Evolutionary conservation across 2,329 filamentous ascomycete species (phyloP).

Genomic region (Cylindrodendrum hubeiense): DNA sequence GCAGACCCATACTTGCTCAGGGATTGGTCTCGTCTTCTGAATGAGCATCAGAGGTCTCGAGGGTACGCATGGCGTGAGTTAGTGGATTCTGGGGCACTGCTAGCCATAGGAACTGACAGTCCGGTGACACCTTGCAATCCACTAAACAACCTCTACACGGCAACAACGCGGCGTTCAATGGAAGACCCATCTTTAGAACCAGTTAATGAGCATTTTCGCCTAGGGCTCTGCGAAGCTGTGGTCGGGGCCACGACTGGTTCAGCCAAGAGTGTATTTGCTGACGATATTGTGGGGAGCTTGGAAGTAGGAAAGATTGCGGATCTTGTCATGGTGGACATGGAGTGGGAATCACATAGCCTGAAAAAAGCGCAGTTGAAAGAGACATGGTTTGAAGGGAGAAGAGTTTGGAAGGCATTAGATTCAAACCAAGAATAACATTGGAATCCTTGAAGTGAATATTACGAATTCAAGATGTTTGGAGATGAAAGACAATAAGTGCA

Average conservation of each 20-base stretch:
- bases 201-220: constrained; percentile 62
- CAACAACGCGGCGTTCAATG: constrained; percentile 64
- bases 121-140: constrained; percentile 66
- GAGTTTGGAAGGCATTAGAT: no score
- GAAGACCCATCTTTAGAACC: constrained; percentile 55
- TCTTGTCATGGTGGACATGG: constrained; percentile 47
- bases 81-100: constrained; percentile 59
- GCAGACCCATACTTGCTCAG: constrained; percentile 17
- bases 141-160: constrained; percentile 65
- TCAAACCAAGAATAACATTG: no score
- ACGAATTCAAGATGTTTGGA: no score
- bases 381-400: constrained; percentile 15
- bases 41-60: constrained; percentile 61
- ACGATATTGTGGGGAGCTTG: constrained; percentile 61
- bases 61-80: constrained; percentile 73
- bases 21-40: constrained; percentile 55
- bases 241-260: constrained; percentile 62
- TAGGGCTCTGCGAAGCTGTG: constrained; percentile 63
- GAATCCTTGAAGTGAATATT: no score
- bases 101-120: constrained; percentile 67
- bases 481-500: no score
- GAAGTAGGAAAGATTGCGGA: constrained; percentile 64
- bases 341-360: constrained; percentile 19
- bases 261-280: constrained; percentile 66
- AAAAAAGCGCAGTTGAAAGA: constrained; percentile 15